Percentiles rank a stretch among this genome's conserved stretches.
Conservation (phyloP, 305 asterid genomes). For the Ajuga reptans region DNA sequence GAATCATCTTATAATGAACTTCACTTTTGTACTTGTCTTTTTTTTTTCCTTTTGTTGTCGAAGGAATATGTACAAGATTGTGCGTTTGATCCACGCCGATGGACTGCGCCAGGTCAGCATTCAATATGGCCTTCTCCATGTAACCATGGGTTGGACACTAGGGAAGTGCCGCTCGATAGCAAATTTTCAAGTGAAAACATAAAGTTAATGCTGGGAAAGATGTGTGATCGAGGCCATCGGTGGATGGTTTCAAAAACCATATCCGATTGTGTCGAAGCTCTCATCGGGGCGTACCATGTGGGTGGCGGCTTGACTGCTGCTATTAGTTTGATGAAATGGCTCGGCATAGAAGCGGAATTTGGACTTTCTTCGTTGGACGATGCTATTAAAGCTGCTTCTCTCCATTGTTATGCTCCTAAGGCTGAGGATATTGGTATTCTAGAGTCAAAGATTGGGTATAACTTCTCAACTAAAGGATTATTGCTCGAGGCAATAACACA, state of each 20-base stretch:
- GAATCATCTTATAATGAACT: neutral
- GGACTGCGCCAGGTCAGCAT: slow-evolving; percentile 92
- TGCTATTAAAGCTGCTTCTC: slow-evolving; percentile 54
- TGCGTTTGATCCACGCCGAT: slow-evolving; percentile 75
- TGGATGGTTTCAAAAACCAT: slow-evolving; percentile 91
- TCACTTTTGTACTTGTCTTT: neutral
- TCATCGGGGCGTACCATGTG: slow-evolving; percentile 84
- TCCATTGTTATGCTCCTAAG: slow-evolving; percentile 52
- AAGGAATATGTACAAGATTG: slow-evolving; percentile 70
- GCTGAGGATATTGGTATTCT: slow-evolving; percentile 38
- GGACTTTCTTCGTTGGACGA: slow-evolving; percentile 54
- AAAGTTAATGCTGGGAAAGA: slow-evolving; percentile 49
- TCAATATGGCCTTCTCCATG: slow-evolving; percentile 68
- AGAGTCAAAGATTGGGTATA: slow-evolving; percentile 67
- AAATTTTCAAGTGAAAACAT: slow-evolving; percentile 46
- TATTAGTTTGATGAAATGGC: slow-evolving; percentile 71
- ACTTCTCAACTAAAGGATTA: slow-evolving; percentile 64
- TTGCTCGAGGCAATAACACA: slow-evolving; percentile 90
- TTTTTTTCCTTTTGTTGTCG: slow-evolving; percentile 16
- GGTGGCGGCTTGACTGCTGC: slow-evolving; percentile 77
- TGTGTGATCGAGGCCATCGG: slow-evolving; percentile 81
- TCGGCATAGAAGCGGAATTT: slow-evolving; percentile 52
- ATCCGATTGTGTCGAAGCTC: slow-evolving; percentile 90
- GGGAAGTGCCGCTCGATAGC: slow-evolving; percentile 58
- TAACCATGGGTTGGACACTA: slow-evolving; percentile 52